Percentiles rank a stretch among this genome's conserved stretches.
phyloP scores from a whole-genome alignment of 164 flowering plant species.

The Houttuynia cordata region DNA sequence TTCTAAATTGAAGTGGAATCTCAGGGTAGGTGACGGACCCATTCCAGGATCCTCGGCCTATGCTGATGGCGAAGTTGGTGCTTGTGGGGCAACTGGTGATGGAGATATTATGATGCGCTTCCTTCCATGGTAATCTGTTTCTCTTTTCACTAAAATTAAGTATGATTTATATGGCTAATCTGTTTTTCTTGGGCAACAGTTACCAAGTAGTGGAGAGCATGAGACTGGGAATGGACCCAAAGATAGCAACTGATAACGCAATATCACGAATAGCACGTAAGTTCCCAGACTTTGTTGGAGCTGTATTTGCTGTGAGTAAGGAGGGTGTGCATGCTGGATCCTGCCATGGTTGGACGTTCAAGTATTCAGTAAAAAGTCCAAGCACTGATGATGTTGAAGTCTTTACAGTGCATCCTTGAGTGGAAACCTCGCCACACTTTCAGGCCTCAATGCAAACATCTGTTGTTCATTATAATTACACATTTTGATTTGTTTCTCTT shows the following conservation, averaged over 20 bases:
- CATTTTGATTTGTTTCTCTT: too few relatives aligned
- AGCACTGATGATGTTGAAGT: constrained; percentile 59
- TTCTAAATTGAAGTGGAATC: constrained; percentile 1
- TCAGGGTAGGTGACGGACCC: constrained; percentile 97
- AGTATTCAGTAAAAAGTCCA: constrained; percentile 67
- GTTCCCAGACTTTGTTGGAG: constrained; percentile 84
- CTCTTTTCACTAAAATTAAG: background rate
- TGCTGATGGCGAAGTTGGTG: constrained; percentile 88
- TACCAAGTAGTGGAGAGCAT: constrained; percentile 96
- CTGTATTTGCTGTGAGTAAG: constrained; percentile 63
- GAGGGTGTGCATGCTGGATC: constrained; percentile 81
- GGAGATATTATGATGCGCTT: constrained; percentile 99
- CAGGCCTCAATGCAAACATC: too few relatives aligned
- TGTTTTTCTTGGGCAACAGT: constrained; percentile 18
- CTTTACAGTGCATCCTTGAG: constrained; percentile 54
- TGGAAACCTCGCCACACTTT: background rate
- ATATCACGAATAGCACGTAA: constrained; percentile 66
- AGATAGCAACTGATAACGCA: constrained; percentile 75
- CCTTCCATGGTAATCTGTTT: constrained; percentile 65
- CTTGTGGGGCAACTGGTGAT: constrained; percentile 97
- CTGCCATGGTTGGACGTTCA: constrained; percentile 95
- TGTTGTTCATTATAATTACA: too few relatives aligned
- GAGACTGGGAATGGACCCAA: constrained; percentile 84
- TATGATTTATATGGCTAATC: background rate
- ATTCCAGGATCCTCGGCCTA: constrained; percentile 93